Evolutionary conservation across 2,329 filamentous ascomycete species (phyloP).

Genomic region (Diplodia seriata): DNA sequence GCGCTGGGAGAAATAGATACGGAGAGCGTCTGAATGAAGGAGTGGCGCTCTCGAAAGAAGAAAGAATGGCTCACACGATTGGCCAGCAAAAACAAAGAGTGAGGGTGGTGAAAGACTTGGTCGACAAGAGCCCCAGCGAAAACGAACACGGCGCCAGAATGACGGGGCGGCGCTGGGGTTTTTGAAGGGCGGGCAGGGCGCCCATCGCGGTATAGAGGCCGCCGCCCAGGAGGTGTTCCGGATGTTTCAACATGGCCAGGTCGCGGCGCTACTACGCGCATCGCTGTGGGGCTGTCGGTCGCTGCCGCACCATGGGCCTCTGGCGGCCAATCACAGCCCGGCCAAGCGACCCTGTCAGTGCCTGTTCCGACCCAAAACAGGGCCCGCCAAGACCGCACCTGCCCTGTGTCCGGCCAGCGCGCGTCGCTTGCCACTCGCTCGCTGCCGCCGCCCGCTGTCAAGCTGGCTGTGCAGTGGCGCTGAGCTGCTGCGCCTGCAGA

Average conservation of each 20-base stretch:
- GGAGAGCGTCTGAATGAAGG: conserved; percentile 18
- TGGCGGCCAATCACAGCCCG: conserved; percentile 6
- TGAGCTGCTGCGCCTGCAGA: conserved; percentile 1
- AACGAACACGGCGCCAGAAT: neutral
- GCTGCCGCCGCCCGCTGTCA: conserved; percentile 16
- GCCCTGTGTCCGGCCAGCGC: conserved; percentile 5
- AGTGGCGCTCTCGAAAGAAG: conserved; percentile 6
- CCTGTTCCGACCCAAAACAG: neutral
- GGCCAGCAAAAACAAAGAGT: conserved; percentile 26
- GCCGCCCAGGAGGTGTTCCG: conserved; percentile 21
- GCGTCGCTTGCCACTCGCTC: conserved; percentile 22
- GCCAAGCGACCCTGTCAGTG: neutral
- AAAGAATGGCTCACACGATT: conserved; percentile 16
- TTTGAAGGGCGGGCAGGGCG: conserved; percentile 19
- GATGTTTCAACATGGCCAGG: conserved; percentile 27
- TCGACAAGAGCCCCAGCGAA: conserved; percentile 16
- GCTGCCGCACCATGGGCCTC: conserved; percentile 17
- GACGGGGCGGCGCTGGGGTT: conserved; percentile 17
- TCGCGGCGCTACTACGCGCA: conserved; percentile 27
- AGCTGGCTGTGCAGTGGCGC: conserved; percentile 22
- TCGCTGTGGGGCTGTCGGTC: conserved; percentile 12
- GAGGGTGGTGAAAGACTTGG: conserved; percentile 22
- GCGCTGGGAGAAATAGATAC: conserved; percentile 1
- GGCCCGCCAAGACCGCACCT: conserved; percentile 4
- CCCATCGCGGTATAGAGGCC: conserved; percentile 10